phyloP scores from a whole-genome alignment of 2,329 filamentous ascomycete species.

The Hypoxylon sp. region DNA sequence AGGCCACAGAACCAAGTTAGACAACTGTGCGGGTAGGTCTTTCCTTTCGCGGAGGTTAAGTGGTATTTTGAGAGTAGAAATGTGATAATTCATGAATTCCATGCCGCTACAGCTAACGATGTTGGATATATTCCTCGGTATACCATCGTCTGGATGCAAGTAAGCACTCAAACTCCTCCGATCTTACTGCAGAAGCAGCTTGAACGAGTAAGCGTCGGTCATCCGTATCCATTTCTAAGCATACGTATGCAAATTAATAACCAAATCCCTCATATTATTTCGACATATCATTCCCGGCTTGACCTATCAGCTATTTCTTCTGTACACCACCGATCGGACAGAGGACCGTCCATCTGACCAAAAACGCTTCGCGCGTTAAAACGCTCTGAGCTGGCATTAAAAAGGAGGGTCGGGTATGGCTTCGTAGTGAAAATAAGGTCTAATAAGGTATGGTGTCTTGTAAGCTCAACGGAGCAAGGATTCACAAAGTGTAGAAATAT shows the following conservation, averaged over 20 bases:
- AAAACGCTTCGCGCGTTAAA: conserved; percentile 5
- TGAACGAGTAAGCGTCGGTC: not conserved
- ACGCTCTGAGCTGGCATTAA: not conserved
- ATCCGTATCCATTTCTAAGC: conserved; percentile 5
- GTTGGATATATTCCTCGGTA: not conserved
- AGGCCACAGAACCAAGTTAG: not conserved
- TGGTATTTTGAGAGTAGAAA: conserved; percentile 9
- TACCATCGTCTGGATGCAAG: not conserved
- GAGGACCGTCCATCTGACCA: conserved; percentile 4
- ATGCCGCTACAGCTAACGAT: not conserved
- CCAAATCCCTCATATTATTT: conserved; percentile 5
- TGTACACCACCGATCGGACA: not conserved
- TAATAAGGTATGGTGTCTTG: conserved; percentile 7
- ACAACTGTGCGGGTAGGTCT: not conserved
- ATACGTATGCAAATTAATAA: not conserved
- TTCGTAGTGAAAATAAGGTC: conserved; percentile 6
- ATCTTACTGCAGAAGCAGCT: not conserved
- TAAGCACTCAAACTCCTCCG: conserved; percentile 5
- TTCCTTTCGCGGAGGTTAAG: not conserved
- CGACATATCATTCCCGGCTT: not conserved
- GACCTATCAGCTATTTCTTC: not conserved
- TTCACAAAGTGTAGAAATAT: conserved; percentile 5
- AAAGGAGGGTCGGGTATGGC: conserved; percentile 11
- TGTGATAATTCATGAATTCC: not conserved
- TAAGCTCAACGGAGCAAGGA: conserved; percentile 5